Evolutionary conservation across 2,329 filamentous ascomycete genomes (phyloP).

Genomic region (Leptodontidium sp.): DNA sequence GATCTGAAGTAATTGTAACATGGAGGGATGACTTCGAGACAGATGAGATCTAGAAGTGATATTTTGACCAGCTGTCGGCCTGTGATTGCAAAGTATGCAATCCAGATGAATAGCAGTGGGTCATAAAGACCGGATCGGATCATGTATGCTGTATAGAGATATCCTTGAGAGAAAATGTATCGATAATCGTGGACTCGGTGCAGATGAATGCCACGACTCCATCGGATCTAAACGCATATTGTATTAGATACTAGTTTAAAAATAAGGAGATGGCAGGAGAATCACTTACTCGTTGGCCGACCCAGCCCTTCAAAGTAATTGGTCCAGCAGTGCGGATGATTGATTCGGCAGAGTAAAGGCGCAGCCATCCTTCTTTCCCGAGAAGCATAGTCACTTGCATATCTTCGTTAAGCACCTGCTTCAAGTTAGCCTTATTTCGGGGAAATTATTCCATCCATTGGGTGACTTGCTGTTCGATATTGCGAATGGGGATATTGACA

Average conservation of each 20-base stretch:
- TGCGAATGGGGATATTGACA: neutral
- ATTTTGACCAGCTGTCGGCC: neutral
- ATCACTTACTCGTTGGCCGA: neutral
- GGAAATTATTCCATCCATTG: too few relatives aligned
- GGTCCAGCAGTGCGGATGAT: slow-evolving; percentile 4
- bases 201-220: neutral
- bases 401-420: neutral
- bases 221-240: neutral
- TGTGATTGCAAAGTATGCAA: neutral
- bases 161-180: neutral
- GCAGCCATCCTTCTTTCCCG: neutral
- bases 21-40: neutral
- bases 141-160: slow-evolving; percentile 3
- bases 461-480: neutral
- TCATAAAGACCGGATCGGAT: neutral
- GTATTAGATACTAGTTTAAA: neutral
- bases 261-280: neutral
- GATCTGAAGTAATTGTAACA: slow-evolving; percentile 1
- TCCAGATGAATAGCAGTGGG: neutral
- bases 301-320: neutral
- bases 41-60: neutral
- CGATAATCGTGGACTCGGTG: neutral
- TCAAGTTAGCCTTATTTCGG: too few relatives aligned
- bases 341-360: neutral
- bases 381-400: neutral